A percentile compares a stretch with the other conserved stretches of the same genome.
phyloP scores from a whole-genome alignment of 2,329 filamentous ascomycete species.

The Talaromyces funiculosus region DNA sequence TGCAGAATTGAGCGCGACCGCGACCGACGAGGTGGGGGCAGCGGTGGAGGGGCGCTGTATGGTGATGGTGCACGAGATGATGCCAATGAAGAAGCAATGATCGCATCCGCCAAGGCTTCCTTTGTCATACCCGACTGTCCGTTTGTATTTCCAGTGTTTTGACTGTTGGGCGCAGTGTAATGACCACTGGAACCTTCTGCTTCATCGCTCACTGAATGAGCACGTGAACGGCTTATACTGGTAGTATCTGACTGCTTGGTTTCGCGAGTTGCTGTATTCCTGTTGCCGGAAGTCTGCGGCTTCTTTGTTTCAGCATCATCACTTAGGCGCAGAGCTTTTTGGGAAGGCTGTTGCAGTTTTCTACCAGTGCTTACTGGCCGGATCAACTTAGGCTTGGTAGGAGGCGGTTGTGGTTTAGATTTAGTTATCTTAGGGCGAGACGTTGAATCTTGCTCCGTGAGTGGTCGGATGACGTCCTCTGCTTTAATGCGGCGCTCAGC shows the following conservation, averaged over 20 bases:
- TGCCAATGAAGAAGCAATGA: constrained; percentile 44
- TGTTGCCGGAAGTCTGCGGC: neutral
- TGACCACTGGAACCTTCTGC: neutral
- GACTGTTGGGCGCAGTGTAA: constrained; percentile 13
- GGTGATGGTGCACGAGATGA: constrained; percentile 38
- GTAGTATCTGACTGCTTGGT: constrained; percentile 1
- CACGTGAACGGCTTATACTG: constrained; percentile 14
- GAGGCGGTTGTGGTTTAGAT: neutral
- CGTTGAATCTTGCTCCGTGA: neutral
- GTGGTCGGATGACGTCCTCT: neutral
- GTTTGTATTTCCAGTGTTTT: constrained; percentile 20
- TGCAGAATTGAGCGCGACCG: constrained; percentile 34
- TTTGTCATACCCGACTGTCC: constrained; percentile 25
- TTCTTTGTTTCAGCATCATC: neutral
- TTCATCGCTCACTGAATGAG: constrained; percentile 23
- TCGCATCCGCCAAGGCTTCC: constrained; percentile 41
- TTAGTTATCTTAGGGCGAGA: constrained; percentile 6
- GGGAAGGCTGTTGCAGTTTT: neutral
- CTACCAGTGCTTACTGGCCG: neutral
- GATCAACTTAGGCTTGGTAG: constrained; percentile 4
- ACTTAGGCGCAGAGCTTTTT: neutral
- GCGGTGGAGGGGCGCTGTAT: constrained; percentile 32
- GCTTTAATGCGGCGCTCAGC: neutral
- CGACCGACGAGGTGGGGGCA: constrained; percentile 34
- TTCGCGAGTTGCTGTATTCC: neutral